Percentiles rank a stretch among this genome's conserved stretches.
phyloP scores from a whole-genome alignment of 2,329 filamentous ascomycete species.

The Arthrobotrys sphaeroides region DNA sequence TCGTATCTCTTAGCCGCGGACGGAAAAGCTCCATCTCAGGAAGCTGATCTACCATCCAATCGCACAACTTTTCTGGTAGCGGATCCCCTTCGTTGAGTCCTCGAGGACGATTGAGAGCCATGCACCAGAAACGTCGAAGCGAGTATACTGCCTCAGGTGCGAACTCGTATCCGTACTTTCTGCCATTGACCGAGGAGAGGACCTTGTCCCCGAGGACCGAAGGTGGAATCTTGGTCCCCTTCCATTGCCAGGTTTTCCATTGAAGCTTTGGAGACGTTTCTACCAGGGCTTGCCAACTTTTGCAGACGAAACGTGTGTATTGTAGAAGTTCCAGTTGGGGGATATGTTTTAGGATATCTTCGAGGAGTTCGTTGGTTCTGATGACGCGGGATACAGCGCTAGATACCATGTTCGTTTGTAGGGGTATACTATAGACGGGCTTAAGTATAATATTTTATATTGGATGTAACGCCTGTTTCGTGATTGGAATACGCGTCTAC shows the following conservation, averaged over 20 bases:
- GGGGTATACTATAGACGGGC: no score
- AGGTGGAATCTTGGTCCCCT: slow-evolving; percentile 5
- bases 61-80: background rate
- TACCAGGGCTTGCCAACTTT: slow-evolving; percentile 15
- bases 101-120: background rate
- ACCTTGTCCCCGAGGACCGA: background rate
- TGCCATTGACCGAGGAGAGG: background rate
- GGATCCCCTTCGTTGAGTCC: background rate
- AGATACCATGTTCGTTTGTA: background rate
- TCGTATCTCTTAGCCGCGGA: background rate
- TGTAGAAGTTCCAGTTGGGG: slow-evolving; percentile 5
- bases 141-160: slow-evolving; percentile 9
- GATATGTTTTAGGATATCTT: slow-evolving; percentile 35
- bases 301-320: slow-evolving; percentile 12
- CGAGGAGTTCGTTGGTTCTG: slow-evolving; percentile 35
- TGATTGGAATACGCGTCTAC: no score
- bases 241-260: slow-evolving; percentile 41
- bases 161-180: slow-evolving; percentile 24
- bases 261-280: slow-evolving; percentile 18
- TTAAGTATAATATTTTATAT: no score
- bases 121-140: slow-evolving; percentile 25
- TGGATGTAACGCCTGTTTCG: no score
- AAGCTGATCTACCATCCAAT: background rate
- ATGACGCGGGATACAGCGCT: slow-evolving; percentile 8
- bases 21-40: slow-evolving; percentile 24